Evolutionary conservation across 306 rosid species (phyloP), one percentile per base, ranked within the genome.

Genomic region (Prunus salicina): DNA sequence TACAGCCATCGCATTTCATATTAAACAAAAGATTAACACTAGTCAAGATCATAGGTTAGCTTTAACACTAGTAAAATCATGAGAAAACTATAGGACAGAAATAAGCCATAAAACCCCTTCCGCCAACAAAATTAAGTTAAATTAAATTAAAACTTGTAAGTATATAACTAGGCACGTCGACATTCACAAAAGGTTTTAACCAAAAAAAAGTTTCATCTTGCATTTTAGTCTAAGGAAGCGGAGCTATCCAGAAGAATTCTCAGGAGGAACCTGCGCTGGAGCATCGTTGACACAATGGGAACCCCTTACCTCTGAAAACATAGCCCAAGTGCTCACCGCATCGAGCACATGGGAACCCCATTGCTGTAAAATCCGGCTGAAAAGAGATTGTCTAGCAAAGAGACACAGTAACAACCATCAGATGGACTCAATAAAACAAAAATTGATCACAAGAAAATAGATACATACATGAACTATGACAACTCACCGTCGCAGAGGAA

Each of bases 401-500:
- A 15, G 9, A 49, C 24, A 27, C 24, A n/a, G 8, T 16, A 46
- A 45, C 6, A 67, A 46, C 49, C 28, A 46, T 67, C 22, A 45
- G 56, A 43, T 45, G 8, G 56, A 24, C 46, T 66, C 38, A 15
- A 24, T n/a, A 22, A 67, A 43, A 67, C 67, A 65, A 5, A 53
- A 12, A 53, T 8, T 24, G 34, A 8, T 9, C 15, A 27, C 16
- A 9, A 1, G 13, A 63, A 70, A 64, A 57, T 14, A 3, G 10
- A 12, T 25, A 32, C 45, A 22, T 32, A 49, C 30, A n/a, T 15
- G 46, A 63, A 57, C 18, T 12, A 19, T 62, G 61, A 20, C 9
- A 27, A 60, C 65, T 60, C 65, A 64, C 13, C 71, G 12, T 82
- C 71, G 78, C 90, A 1, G 76, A 60, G 77, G 90, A 80, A 73